Evolutionary conservation across 345 rosid genomes (phyloP), one percentile per base, ranked within the genome.

Genomic region (Ceriops tagal): DNA sequence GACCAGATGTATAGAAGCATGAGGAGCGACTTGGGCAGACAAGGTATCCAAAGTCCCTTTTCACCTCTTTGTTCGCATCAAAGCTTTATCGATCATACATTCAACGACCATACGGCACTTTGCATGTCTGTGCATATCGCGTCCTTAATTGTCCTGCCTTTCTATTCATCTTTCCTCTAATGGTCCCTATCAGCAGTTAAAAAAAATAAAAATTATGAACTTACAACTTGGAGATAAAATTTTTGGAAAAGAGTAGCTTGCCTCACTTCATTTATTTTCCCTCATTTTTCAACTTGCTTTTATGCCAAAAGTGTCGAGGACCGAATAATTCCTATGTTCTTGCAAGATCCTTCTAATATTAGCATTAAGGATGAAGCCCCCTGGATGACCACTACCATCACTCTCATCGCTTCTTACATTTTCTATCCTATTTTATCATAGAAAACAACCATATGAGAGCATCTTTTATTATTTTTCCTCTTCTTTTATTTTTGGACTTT

Each of bases 1-100:
- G 58, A 69, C 72, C 91, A 92, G 98, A 93, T 93, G 98, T 93
- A 93, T 53, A 82, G 98, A 80, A 88, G 98, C 84, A 89, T 90
- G 85, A 90, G 86, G 73, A 80, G 83, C 70, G 88, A 86, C 68
- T 68, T 86, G 71, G 83, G 83, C n/a, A 82, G 81, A 82, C 89
- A 81, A 87, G 96, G 95, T 88, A 57, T 56, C 43, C n/a, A 49
- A 43, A 52, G 4, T 0, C 47, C 49, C 49, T 3, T 15, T 13
- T 43, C 49, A 43, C 16, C 37, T 34, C 37, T 34, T 7, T 34
- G 9, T 34, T 43, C 13, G 31, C 59, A 56, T 24, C 18, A 24
- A 53, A 24, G 59, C n/a, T 61, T 37, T 18, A 64, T n/a, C 8
- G 16, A 15, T 43, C 16, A 0, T 13, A 43, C 18, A 56, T 56